A percentile compares a stretch with the other conserved stretches of the same genome.
Evolutionary conservation across 352 stramenopile genomes (phyloP).

Genomic region (Globisporangium nodosum): DNA sequence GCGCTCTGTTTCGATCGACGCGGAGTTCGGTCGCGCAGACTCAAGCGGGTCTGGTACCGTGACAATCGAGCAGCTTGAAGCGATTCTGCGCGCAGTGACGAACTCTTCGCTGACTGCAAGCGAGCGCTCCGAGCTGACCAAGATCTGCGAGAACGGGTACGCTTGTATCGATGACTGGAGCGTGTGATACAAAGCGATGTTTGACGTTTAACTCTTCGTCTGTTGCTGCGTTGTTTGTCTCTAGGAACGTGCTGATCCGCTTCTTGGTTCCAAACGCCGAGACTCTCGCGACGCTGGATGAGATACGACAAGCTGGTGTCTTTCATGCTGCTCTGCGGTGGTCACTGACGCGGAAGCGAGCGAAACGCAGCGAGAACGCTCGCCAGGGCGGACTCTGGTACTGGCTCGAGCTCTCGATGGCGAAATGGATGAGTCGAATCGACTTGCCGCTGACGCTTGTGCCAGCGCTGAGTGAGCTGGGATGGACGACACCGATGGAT

Average conservation of each 20-base stretch:
- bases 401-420: conserved; percentile 37
- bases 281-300: conserved; percentile 17
- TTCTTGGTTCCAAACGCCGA: conserved; percentile 26
- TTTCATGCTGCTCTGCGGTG: conserved; percentile 26
- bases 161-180: not conserved
- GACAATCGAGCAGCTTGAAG: conserved; percentile 15
- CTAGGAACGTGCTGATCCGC: conserved; percentile 21
- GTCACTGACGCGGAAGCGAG: conserved; percentile 18
- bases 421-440: conserved; percentile 22
- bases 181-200: not conserved
- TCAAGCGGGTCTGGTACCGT: conserved; percentile 11
- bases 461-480: conserved; percentile 10
- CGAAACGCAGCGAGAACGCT: conserved; percentile 14
- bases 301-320: conserved; percentile 17
- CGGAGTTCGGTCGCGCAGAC: conserved; percentile 21
- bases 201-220: not conserved
- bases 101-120: conserved; percentile 7
- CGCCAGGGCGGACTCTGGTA: conserved; percentile 25
- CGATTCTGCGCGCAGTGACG: conserved; percentile 15
- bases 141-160: conserved; percentile 24
- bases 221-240: not conserved
- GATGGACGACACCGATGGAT: conserved; percentile 29
- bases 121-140: conserved; percentile 19
- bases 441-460: conserved; percentile 5
- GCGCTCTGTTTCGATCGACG: conserved; percentile 16